A percentile compares a stretch with the other conserved stretches of the same genome.
These are phyloP conservation scores for Fragilariopsis cylindrus DNA, from an alignment of 108 stramenopile species.

Conservation along the genomic window DNA sequence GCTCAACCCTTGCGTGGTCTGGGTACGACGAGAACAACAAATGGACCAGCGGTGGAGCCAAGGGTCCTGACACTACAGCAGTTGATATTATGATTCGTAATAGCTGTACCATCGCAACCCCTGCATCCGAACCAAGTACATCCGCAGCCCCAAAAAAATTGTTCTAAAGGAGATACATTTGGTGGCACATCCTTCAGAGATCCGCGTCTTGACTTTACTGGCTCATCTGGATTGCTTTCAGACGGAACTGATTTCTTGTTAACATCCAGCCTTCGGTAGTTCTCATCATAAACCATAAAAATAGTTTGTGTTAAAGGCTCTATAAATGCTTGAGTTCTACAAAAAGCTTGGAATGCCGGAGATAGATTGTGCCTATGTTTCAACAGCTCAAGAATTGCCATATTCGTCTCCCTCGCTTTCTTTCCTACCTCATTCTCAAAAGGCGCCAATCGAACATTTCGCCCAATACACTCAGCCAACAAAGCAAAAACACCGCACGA, in stretches of 20 bases:
- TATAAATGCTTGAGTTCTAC: slow-evolving; percentile 70
- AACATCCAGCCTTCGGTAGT: slow-evolving; percentile 40
- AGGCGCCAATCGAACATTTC: slow-evolving; percentile 81
- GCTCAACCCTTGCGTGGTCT: slow-evolving; percentile 75
- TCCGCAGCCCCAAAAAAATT: slow-evolving; percentile 56
- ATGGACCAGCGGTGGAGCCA: slow-evolving; percentile 72
- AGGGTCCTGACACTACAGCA: slow-evolving; percentile 64
- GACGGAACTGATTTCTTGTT: slow-evolving; percentile 16
- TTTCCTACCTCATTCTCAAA: slow-evolving; percentile 62
- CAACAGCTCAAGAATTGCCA: slow-evolving; percentile 77
- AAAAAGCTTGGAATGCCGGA: slow-evolving; percentile 81
- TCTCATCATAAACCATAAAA: slow-evolving; percentile 75
- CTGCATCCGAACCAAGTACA: slow-evolving; percentile 45
- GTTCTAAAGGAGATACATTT: slow-evolving; percentile 49
- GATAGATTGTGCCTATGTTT: slow-evolving; percentile 74
- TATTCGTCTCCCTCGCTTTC: slow-evolving; percentile 77
- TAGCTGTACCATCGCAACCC: slow-evolving; percentile 73
- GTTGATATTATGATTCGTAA: slow-evolving; percentile 68
- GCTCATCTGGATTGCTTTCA: not conserved
- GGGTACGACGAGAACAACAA: slow-evolving; percentile 78
- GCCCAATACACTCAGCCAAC: slow-evolving; percentile 84
- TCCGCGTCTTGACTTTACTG: slow-evolving; percentile 24
- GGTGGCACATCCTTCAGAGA: slow-evolving; percentile 34
- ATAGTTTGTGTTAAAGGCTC: slow-evolving; percentile 85
- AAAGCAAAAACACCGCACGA: slow-evolving; percentile 83